Base-by-base conservation (phyloP, 768 basidiomycete genomes). In the Agaricus subrufescens region DNA sequence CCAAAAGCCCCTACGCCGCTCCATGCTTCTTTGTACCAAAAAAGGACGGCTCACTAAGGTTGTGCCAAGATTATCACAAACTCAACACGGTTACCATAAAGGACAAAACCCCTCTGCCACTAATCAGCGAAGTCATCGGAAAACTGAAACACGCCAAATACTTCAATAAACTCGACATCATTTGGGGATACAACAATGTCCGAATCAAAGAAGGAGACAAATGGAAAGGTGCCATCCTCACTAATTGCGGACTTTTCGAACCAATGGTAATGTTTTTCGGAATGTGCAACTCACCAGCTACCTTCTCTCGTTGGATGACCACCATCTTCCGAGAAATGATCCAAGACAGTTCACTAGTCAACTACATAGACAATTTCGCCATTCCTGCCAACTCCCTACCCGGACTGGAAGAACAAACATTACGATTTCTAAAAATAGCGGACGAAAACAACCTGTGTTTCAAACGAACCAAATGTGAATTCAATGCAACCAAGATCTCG, bases 191-290 rank as follows among this genome's bases (percentile, higher is more conserved):
- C 43, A 72, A 79, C 59, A 72, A 75, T 11, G 61, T 80, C n/a
- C 61, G 72, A 2, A 71, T 80, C 25, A 67, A 67, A 11, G 65
- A n/a, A 43, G 76, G 75, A 3, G 69, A 79, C 55, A 65, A 77
- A 59, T 73, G 69, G 70, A 80, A 80, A 60, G 59, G 37, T 2
- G 59, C 45, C 1, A 56, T 60, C 62, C 52, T 54, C 2, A 75
- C 71, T 0, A 59, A 66, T 14, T 59, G 59, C 4, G 76, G 77
- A 1, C 59, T 69, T 0, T 78, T 66, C 50, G 68, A 77, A 62
- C 71, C 62, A 11, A 40, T 58, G 0, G 73, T 40, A 4, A 40
- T 40, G 39, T 40, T 40, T 40, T 40, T 40, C 76, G 26, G 44
- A 45, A 45, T 25, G 26, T 23, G 44, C 11, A 45, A 25, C 26